Evolutionary conservation across 208 protist genomes (phyloP).

Genomic region (Entamoeba histolytica): DNA sequence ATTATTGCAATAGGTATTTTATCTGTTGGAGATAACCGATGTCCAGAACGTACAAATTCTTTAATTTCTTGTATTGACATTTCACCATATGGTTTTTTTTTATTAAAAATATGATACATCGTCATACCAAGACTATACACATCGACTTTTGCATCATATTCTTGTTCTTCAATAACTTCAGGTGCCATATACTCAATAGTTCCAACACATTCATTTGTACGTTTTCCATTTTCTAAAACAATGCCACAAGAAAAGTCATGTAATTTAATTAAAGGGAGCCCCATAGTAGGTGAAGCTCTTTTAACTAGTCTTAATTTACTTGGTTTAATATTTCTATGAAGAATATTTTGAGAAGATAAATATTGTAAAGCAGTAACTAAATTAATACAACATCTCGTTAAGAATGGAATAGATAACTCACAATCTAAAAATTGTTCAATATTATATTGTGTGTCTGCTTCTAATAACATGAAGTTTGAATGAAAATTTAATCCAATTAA

Average conservation of each 20-base stretch:
- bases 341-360: background rate
- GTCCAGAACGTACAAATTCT: background rate
- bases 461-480: background rate
- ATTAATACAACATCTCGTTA: background rate
- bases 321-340: background rate
- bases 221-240: background rate
- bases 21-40: background rate
- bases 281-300: background rate
- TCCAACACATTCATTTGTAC: background rate
- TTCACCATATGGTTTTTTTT: background rate
- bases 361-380: background rate
- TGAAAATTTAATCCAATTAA: background rate
- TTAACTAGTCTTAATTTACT: background rate
- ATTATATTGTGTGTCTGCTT: background rate
- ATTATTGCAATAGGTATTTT: background rate
- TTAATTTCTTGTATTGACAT: background rate
- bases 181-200: background rate
- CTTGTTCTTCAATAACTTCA: background rate
- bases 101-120: background rate
- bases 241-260: background rate
- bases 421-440: background rate
- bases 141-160: background rate
- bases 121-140: background rate
- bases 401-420: background rate
- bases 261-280: background rate